phyloP scores from a whole-genome alignment of 192 early-diverging fungal species.

The Backusella morwellensis region DNA sequence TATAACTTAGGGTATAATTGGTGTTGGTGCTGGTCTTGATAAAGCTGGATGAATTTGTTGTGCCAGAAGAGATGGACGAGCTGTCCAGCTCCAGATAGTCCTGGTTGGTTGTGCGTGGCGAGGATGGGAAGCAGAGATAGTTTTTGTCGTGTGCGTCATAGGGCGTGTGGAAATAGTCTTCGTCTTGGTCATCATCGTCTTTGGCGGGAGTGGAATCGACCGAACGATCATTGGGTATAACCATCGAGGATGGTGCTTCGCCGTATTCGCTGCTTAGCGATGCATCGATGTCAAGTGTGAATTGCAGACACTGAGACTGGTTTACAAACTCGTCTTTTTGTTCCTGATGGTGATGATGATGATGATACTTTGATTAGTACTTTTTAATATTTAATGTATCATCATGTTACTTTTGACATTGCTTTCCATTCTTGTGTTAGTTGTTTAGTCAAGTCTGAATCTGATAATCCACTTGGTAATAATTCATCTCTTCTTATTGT shows the following conservation, averaged over 20 bases:
- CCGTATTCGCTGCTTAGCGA: neutral
- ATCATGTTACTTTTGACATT: constrained; percentile 5
- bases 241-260: constrained; percentile 13
- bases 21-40: neutral
- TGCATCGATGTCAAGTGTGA: constrained; percentile 4
- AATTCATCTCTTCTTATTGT: constrained; percentile 3
- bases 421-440: constrained; percentile 3
- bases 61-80: neutral
- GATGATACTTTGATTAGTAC: neutral
- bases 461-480: neutral
- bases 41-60: neutral
- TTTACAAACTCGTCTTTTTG: constrained; percentile 6
- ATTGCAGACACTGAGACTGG: constrained; percentile 10
- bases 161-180: neutral
- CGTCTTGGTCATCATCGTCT: neutral
- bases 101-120: neutral
- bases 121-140: neutral
- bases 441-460: neutral
- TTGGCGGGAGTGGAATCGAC: neutral
- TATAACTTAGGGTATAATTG: constrained; percentile 1
- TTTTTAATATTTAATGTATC: neutral
- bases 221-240: constrained; percentile 11
- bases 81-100: neutral
- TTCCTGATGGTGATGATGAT: neutral
- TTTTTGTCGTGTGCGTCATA: neutral